Evolutionary conservation across 306 rosid species (phyloP).

Genomic region (Quercus mongolica): DNA sequence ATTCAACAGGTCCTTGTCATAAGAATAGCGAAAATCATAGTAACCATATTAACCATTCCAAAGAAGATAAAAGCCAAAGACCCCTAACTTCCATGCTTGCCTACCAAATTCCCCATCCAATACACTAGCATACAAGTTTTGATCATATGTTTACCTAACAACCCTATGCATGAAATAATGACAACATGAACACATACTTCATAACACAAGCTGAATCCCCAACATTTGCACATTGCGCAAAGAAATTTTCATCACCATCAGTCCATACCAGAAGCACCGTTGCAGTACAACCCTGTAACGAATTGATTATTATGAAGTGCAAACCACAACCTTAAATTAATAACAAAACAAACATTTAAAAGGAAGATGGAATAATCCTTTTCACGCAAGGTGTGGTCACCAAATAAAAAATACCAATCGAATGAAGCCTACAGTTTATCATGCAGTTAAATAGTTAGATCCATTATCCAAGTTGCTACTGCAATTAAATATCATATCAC

Average conservation of each 20-base stretch:
- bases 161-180: slow-evolving; percentile 14
- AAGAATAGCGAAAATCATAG: neutral
- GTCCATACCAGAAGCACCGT: slow-evolving; percentile 93
- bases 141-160: slow-evolving; percentile 10
- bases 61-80: neutral
- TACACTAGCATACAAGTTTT: slow-evolving; percentile 1
- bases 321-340: slow-evolving; percentile 14
- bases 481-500: neutral
- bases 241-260: slow-evolving; percentile 53
- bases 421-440: neutral
- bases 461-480: neutral
- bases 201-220: slow-evolving; percentile 90
- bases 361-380: neutral
- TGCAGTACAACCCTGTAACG: slow-evolving; percentile 93
- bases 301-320: slow-evolving; percentile 21
- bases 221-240: slow-evolving; percentile 93
- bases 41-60: neutral
- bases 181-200: slow-evolving; percentile 49
- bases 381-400: neutral
- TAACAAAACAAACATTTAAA: neutral
- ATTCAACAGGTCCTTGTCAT: neutral
- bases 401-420: neutral
- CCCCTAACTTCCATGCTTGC: neutral
- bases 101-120: slow-evolving; percentile 23
- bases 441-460: neutral